phyloP scores from a whole-genome alignment of 768 basidiomycete species.

The Lactarius evosmus region DNA sequence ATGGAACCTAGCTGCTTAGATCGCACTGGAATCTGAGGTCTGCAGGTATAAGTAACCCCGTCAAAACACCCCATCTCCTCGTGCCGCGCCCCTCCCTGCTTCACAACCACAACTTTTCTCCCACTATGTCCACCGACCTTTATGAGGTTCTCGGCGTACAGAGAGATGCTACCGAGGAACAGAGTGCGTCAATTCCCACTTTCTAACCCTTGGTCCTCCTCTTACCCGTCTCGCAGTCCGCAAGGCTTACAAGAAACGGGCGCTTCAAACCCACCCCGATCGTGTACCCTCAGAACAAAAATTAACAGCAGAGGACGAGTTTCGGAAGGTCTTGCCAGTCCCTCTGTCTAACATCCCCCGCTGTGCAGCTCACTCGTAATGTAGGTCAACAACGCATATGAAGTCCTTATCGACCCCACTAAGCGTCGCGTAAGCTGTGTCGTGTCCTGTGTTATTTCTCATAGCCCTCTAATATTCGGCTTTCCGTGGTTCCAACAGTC shows the following conservation, averaged over 20 bases:
- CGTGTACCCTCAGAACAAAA: constrained; percentile 62
- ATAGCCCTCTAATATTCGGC: constrained; percentile 10
- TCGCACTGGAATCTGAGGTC: neutral
- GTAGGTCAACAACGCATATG: constrained; percentile 76
- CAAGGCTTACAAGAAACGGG: constrained; percentile 72
- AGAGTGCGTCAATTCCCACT: constrained; percentile 47
- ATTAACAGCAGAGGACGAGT: constrained; percentile 55
- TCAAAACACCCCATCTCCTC: constrained; percentile 15
- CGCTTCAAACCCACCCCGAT: constrained; percentile 75
- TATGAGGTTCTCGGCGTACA: constrained; percentile 61
- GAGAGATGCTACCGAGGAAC: constrained; percentile 54
- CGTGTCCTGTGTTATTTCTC: neutral
- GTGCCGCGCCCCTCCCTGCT: constrained; percentile 15
- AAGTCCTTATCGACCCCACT: constrained; percentile 60
- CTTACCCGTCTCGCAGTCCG: constrained; percentile 47
- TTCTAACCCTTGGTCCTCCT: neutral
- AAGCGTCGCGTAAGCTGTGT: constrained; percentile 49
- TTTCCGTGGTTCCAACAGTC: constrained; percentile 37
- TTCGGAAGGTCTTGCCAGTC: constrained; percentile 40
- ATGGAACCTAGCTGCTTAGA: too few relatives aligned
- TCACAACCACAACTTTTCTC: neutral
- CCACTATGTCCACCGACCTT: constrained; percentile 52
- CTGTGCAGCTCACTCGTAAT: constrained; percentile 17
- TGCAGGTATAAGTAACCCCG: constrained; percentile 10
- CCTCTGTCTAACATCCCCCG: constrained; percentile 1